These are phyloP conservation scores for Scutellaria minor DNA, from an alignment of 257 asterid species.

Conservation along the genomic window DNA sequence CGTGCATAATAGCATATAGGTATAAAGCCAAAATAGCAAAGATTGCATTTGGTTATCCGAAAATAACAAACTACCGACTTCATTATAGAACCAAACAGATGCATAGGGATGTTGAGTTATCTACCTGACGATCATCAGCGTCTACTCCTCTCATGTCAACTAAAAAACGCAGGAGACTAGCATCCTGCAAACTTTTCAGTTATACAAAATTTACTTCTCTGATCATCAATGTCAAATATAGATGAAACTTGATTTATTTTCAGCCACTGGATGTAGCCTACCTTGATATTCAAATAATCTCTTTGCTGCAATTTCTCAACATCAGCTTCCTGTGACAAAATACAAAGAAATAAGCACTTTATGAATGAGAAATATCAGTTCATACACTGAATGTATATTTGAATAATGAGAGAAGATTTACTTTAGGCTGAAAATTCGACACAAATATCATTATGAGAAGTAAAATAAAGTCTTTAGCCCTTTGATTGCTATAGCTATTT, in stretches of 20 bases:
- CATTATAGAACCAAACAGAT: constrained; percentile 22
- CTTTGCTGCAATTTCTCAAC: constrained; percentile 97
- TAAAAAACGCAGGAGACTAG: constrained; percentile 93
- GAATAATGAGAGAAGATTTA: constrained; percentile 15
- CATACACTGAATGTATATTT: background rate
- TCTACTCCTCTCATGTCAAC: constrained; percentile 99
- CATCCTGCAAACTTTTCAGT: constrained; percentile 88
- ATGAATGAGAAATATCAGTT: constrained; percentile 22
- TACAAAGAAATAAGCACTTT: constrained; percentile 20
- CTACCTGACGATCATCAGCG: constrained; percentile 97
- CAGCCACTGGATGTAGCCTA: constrained; percentile 35
- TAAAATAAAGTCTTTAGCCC: constrained; percentile 6
- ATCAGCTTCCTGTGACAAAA: constrained; percentile 76
- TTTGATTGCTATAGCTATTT: constrained; percentile 9
- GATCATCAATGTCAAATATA: constrained; percentile 19
- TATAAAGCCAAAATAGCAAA: background rate
- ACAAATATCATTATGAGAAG: constrained; percentile 10
- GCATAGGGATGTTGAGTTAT: constrained; percentile 29
- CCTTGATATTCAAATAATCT: constrained; percentile 89
- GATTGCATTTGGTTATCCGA: too few relatives aligned
- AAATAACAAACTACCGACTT: background rate
- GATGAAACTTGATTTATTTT: constrained; percentile 27
- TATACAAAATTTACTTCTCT: constrained; percentile 48
- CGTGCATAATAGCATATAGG: background rate
- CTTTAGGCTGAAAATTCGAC: constrained; percentile 2